Percentiles rank a stretch among this genome's conserved stretches.
These are phyloP conservation scores for Apophysomyces ossiformis DNA, from an alignment of 371 early-diverging fungal species.

Conservation along the genomic window DNA sequence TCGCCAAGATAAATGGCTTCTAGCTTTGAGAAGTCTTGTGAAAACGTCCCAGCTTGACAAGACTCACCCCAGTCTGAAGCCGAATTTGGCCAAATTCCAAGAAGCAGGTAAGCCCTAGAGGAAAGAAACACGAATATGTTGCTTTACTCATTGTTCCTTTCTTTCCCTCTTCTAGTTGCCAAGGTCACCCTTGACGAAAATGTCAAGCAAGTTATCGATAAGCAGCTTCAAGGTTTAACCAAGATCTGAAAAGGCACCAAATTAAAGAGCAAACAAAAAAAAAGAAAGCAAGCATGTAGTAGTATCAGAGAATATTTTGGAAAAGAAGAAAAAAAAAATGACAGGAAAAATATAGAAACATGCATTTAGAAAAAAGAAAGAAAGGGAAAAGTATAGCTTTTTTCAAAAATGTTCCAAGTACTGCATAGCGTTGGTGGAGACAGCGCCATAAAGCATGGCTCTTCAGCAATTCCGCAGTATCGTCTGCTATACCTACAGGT, in stretches of 20 bases:
- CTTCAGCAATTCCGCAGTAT: too few relatives aligned
- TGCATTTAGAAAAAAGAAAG: too few relatives aligned
- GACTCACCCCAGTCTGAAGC: slow-evolving; percentile 51
- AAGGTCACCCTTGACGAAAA: not conserved
- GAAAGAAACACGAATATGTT: not conserved
- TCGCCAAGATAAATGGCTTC: slow-evolving; percentile 77
- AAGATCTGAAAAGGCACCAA: not conserved
- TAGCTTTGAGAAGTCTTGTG: slow-evolving; percentile 73
- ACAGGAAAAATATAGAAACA: too few relatives aligned
- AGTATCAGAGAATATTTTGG: not conserved
- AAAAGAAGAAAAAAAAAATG: not conserved
- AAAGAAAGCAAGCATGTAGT: not conserved
- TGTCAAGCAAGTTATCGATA: not conserved
- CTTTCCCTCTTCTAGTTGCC: not conserved
- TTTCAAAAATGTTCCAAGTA: too few relatives aligned
- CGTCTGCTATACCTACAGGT: too few relatives aligned
- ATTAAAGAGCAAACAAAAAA: not conserved
- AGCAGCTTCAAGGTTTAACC: not conserved
- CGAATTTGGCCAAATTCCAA: slow-evolving; percentile 60
- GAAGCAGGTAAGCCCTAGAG: slow-evolving; percentile 39
- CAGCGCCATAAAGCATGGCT: too few relatives aligned
- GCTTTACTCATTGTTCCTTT: not conserved
- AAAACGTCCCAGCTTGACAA: slow-evolving; percentile 60
- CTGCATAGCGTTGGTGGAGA: too few relatives aligned
- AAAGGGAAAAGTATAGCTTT: too few relatives aligned